A percentile compares a stretch with the other conserved stretches of the same genome.
Conservation (phyloP, 129 eudicot species). For the Flaveria ramosissima region DNA sequence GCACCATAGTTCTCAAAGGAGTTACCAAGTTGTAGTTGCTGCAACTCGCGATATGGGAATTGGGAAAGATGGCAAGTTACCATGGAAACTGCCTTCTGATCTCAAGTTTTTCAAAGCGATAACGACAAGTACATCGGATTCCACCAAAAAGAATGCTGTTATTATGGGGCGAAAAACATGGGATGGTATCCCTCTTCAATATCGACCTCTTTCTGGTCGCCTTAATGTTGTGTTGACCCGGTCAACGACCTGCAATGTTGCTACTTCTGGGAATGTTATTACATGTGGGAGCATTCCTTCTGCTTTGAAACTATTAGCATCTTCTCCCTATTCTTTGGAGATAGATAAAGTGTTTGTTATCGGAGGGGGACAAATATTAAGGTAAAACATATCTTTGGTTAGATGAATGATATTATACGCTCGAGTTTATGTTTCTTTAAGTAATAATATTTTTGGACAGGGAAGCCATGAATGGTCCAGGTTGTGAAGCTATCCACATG, state of each 20-base stretch:
- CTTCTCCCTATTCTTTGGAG: constrained; percentile 50
- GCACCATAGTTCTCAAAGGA: constrained; percentile 40
- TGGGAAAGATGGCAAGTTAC: constrained; percentile 73
- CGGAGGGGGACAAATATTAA: constrained; percentile 77
- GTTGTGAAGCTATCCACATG: constrained; percentile 76
- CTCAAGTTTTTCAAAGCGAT: constrained; percentile 67
- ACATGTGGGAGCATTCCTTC: constrained; percentile 54
- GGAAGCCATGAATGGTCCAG: constrained; percentile 65
- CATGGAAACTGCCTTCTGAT: constrained; percentile 80
- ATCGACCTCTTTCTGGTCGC: constrained; percentile 75
- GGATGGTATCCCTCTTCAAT: constrained; percentile 63
- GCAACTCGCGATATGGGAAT: constrained; percentile 77
- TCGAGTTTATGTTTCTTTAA: not conserved
- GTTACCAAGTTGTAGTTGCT: constrained; percentile 81
- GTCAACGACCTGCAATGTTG: constrained; percentile 42
- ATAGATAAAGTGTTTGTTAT: constrained; percentile 68
- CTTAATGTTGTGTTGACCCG: constrained; percentile 74
- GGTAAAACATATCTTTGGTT: constrained; percentile 37
- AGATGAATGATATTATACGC: not conserved
- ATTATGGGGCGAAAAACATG: constrained; percentile 88
- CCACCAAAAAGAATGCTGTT: constrained; percentile 61
- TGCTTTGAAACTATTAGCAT: constrained; percentile 62
- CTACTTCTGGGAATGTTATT: constrained; percentile 48
- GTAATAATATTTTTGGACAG: constrained; percentile 38
- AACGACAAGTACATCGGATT: constrained; percentile 51